These are phyloP conservation scores for Balansia obtecta DNA, from an alignment of 2,329 filamentous ascomycete genomes.

Conservation along the genomic window DNA sequence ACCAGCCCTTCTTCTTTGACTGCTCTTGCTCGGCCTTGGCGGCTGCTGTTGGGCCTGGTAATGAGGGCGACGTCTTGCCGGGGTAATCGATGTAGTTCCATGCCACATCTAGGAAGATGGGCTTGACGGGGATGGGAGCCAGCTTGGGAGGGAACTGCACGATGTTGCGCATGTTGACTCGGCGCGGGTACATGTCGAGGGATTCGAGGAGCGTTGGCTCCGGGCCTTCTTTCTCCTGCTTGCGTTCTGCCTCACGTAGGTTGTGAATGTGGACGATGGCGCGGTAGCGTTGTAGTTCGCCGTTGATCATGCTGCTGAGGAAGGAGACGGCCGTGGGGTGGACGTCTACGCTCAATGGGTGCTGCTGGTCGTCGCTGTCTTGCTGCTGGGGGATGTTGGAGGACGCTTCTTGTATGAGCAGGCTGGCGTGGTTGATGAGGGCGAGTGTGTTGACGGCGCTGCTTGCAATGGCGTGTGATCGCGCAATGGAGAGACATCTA, in stretches of 20 bases:
- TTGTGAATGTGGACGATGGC: conserved; percentile 76
- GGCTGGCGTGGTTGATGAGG: conserved; percentile 60
- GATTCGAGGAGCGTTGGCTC: conserved; percentile 55
- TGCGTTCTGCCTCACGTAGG: conserved; percentile 38
- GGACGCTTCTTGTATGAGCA: conserved; percentile 45
- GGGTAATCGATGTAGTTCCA: conserved; percentile 98
- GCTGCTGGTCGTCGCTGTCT: conserved; percentile 6
- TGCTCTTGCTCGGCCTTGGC: conserved; percentile 22
- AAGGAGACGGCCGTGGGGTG: conserved; percentile 42
- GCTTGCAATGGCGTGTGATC: conserved; percentile 66
- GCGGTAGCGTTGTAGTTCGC: conserved; percentile 67
- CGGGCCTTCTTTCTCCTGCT: conserved; percentile 17
- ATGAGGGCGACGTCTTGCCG: conserved; percentile 30
- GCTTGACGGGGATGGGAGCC: conserved; percentile 78
- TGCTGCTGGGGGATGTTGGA: conserved; percentile 29
- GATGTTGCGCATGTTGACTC: conserved; percentile 64
- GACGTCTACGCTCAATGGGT: conserved; percentile 56
- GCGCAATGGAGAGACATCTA: conserved; percentile 71
- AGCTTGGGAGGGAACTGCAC: conserved; percentile 80
- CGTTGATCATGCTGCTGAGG: conserved; percentile 50
- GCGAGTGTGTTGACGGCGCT: conserved; percentile 72
- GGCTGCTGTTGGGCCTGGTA: conserved; percentile 17
- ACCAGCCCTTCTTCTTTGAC: conserved; percentile 60
- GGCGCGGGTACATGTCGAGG: conserved; percentile 63
- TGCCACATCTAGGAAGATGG: conserved; percentile 87